These are phyloP conservation scores for Papiliotrema flavescens DNA, from an alignment of 1,284 basidiomycete genomes.

Conservation along the genomic window DNA sequence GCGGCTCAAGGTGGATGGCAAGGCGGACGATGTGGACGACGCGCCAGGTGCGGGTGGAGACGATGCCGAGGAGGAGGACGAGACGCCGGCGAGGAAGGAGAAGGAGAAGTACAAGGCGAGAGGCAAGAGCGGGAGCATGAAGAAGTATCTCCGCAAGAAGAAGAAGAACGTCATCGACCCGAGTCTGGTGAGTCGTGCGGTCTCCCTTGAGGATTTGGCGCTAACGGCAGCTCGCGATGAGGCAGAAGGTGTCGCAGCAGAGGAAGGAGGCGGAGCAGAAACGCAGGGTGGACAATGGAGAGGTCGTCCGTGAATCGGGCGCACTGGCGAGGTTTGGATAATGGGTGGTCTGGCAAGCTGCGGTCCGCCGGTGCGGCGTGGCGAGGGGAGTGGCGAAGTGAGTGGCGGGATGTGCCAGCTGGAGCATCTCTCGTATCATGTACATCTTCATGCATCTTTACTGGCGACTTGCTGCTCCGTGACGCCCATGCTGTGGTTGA, in stretches of 20 bases:
- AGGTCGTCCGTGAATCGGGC: constrained; percentile 34
- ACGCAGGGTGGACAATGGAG: constrained; percentile 19
- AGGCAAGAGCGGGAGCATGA: constrained; percentile 77
- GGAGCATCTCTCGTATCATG: too few relatives aligned
- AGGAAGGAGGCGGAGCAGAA: constrained; percentile 26
- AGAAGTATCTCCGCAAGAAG: constrained; percentile 70
- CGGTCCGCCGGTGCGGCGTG: too few relatives aligned
- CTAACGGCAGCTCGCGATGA: constrained; percentile 26
- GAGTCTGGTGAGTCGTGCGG: constrained; percentile 59
- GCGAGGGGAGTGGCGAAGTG: too few relatives aligned
- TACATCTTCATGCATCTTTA: too few relatives aligned
- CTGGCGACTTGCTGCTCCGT: too few relatives aligned
- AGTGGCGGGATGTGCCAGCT: too few relatives aligned
- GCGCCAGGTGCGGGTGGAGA: constrained; percentile 38
- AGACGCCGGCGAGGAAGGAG: constrained; percentile 46
- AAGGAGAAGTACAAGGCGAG: constrained; percentile 77
- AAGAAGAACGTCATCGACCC: constrained; percentile 91
- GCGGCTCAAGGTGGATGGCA: constrained; percentile 64
- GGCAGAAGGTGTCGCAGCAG: constrained; percentile 34
- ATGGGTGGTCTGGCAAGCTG: background rate
- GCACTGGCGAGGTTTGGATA: constrained; percentile 31
- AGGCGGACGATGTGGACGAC: constrained; percentile 54
- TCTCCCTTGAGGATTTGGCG: background rate
- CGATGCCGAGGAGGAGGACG: constrained; percentile 26
- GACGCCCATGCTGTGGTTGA: too few relatives aligned